Percentiles rank a stretch among this genome's conserved stretches.
Evolutionary conservation across 1,284 basidiomycete species (phyloP).

Genomic region (Rhodofomes roseus): DNA sequence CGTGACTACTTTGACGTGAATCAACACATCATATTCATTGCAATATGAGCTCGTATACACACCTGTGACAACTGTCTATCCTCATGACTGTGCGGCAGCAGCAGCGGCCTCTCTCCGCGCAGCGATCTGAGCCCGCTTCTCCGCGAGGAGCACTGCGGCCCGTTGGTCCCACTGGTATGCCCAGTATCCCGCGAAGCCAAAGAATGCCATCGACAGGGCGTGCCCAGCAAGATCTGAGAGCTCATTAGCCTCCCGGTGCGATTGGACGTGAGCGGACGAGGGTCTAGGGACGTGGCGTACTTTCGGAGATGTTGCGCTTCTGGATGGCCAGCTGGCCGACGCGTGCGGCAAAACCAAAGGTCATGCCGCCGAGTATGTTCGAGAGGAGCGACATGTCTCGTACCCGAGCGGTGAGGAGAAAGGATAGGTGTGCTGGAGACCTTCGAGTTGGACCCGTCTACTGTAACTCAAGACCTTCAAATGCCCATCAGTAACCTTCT

Average conservation of each 20-base stretch:
- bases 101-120: slow-evolving; percentile 37
- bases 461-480: no score
- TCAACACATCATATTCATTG: neutral
- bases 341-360: slow-evolving; percentile 74
- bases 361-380: slow-evolving; percentile 74
- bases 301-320: slow-evolving; percentile 59
- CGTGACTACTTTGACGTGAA: neutral
- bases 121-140: slow-evolving; percentile 56
- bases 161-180: slow-evolving; percentile 61
- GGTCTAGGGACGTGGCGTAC: slow-evolving; percentile 40
- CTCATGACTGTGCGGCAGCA: slow-evolving; percentile 24
- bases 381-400: slow-evolving; percentile 62
- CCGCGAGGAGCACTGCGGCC: slow-evolving; percentile 52
- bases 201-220: slow-evolving; percentile 58
- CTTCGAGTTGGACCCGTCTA: no score
- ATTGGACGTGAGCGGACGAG: neutral
- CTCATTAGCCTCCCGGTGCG: neutral
- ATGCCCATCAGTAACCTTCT: no score
- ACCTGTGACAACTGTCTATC: no score
- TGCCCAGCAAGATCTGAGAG: slow-evolving; percentile 60
- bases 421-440: neutral
- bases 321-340: slow-evolving; percentile 82
- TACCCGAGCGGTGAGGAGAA: neutral
- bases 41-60: neutral
- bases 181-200: slow-evolving; percentile 69